Conservation (phyloP, 345 rosid species). For the Hypericum perforatum region DNA sequence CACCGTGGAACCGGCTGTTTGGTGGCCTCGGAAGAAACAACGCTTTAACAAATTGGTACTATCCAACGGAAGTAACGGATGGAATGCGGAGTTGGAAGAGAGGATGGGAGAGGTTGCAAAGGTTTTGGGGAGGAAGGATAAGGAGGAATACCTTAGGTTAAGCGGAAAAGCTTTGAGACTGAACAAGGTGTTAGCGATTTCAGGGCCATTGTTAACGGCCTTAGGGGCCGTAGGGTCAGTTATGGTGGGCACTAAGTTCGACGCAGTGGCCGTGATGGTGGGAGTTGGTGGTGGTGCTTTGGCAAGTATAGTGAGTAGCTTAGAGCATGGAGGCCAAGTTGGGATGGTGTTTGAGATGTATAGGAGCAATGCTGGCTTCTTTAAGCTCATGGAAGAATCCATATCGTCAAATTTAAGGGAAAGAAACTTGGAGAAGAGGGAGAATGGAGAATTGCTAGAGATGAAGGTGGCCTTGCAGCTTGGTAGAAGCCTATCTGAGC, state of each 20-base stretch:
- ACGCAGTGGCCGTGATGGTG: conserved; percentile 17
- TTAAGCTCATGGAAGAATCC: conserved; percentile 31
- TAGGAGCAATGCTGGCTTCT: conserved; percentile 38
- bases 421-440: conserved; percentile 25
- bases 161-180: conserved; percentile 25
- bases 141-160: conserved; percentile 33
- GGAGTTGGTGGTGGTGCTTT: conserved; percentile 34
- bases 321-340: conserved; percentile 40
- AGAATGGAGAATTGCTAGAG: conserved; percentile 31
- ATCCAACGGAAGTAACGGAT: conserved; percentile 22
- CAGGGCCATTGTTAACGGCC: conserved; percentile 38
- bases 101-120: conserved; percentile 27
- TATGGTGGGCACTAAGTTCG: conserved; percentile 15
- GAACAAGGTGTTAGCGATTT: conserved; percentile 32
- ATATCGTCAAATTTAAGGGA: conserved; percentile 30
- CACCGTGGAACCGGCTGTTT: too few relatives aligned
- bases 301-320: conserved; percentile 28
- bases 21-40: too few relatives aligned
- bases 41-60: too few relatives aligned
- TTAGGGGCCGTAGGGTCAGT: conserved; percentile 35
- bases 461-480: conserved; percentile 33
- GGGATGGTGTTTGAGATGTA: conserved; percentile 59
- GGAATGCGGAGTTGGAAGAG: conserved; percentile 29
- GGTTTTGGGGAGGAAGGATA: conserved; percentile 33
- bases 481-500: conserved; percentile 43